Conservation (phyloP, 2,329 filamentous ascomycete genomes). For the Oidium heveae region DNA sequence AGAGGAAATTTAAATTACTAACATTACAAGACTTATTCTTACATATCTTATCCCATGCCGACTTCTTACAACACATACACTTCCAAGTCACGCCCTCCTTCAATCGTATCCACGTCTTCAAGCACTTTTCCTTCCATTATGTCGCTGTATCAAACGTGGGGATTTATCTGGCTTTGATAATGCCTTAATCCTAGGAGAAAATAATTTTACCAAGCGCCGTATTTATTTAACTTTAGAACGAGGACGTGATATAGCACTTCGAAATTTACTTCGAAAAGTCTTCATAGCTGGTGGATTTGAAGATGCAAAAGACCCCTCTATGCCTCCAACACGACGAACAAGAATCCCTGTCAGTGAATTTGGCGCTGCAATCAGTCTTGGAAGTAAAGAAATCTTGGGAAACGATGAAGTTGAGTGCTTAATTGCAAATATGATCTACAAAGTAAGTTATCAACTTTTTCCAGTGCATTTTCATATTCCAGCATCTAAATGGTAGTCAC, state of each 20-base stretch:
- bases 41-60: constrained; percentile 89
- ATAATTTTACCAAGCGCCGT: constrained; percentile 77
- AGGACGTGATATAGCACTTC: constrained; percentile 70
- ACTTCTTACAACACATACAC: constrained; percentile 62
- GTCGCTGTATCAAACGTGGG: constrained; percentile 53
- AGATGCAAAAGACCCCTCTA: constrained; percentile 42
- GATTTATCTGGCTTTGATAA: constrained; percentile 65
- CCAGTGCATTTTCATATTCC: background rate
- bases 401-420: constrained; percentile 88
- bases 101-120: constrained; percentile 52
- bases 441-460: constrained; percentile 28
- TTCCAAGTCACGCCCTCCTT: constrained; percentile 51
- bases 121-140: constrained; percentile 53
- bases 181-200: constrained; percentile 56
- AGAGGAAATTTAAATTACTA: constrained; percentile 1
- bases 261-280: constrained; percentile 79
- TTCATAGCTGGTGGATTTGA: constrained; percentile 69
- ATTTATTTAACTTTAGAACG: constrained; percentile 91
- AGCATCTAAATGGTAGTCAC: background rate
- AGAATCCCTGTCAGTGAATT: constrained; percentile 69
- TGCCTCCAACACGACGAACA: constrained; percentile 39
- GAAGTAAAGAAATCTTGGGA: constrained; percentile 42
- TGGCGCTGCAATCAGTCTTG: constrained; percentile 55
- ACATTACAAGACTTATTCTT: constrained; percentile 45
- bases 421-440: constrained; percentile 93